Base-by-base conservation (phyloP, 2,329 filamentous ascomycete species). In the Pezicula rhizophila region DNA sequence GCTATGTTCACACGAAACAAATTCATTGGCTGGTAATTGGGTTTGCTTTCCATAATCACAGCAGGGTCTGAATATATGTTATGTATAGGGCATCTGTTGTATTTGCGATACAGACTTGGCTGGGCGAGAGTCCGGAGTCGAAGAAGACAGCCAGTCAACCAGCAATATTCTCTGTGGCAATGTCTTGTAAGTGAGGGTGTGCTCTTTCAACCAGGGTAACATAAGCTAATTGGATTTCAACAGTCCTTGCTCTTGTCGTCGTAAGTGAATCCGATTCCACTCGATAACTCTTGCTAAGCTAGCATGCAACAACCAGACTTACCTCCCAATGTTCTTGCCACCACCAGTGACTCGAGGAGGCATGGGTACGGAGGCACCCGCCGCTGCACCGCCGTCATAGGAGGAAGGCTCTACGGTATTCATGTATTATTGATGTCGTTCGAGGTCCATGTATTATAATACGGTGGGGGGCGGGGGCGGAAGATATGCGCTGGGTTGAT, bases 1-100 rank as follows among this genome's bases (percentile, higher is more conserved):
- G 91, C 91, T 55, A 95, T 96, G 78, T 93, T 96, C 66, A 93
- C 87, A 60, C 80, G 90, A 58, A 96, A 95, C 72, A 87, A 88
- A 78, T 93, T 80, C 62, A 71, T 85, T 50, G 81, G 81, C 64
- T 85, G 81, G 79, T 81, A 68, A 52, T 73, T 65, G 42, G 15
- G 8, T 14, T 11, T 23, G n/a, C 15, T 38, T 17, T 18, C 8
- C 20, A 33, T 15, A 28, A 18, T 14, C 31, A 23, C 17, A 15
- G 40, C 8, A n/a, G 17, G 12, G 31, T 12, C 25, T 44, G 38
- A 47, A 14, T 40, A 45, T 42, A 14, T 52, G 58, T 42, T 18
- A n/a, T 14, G 25, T 6, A 15, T 57, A 86, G 82, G 86, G 81
- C 82, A 10, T 79, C 87, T 37, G 81, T 91, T 31, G 77, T 89